Conservation (phyloP, 176 grass and related monocot species). For the Hordeum marinum region DNA sequence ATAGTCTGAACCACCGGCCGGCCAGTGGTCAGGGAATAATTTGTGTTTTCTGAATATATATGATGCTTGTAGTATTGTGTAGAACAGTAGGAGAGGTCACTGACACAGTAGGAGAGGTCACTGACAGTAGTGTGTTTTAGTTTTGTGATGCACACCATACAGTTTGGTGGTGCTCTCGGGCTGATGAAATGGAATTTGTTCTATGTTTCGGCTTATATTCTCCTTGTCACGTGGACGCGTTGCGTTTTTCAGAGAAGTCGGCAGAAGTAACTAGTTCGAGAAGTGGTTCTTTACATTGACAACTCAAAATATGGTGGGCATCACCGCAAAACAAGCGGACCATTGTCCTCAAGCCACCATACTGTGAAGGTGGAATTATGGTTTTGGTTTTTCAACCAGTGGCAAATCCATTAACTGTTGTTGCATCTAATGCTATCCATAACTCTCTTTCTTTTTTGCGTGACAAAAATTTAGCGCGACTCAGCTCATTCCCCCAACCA, state of each 20-base stretch:
- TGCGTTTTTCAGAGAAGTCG: neutral
- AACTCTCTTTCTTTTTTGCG: no score
- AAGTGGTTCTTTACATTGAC: no score
- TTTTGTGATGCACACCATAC: neutral
- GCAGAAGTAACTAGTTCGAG: neutral
- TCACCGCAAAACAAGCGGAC: no score
- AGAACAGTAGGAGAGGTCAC: neutral
- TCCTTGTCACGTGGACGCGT: neutral
- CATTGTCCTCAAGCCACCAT: no score
- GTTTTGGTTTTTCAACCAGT: no score
- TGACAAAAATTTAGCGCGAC: no score
- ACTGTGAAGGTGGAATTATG: no score
- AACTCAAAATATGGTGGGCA: no score
- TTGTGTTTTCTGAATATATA: neutral
- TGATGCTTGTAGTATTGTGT: neutral
- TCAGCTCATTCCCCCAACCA: no score
- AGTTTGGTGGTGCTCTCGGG: neutral
- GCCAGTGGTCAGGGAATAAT: neutral
- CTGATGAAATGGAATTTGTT: constrained; percentile 1
- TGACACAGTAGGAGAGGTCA: neutral
- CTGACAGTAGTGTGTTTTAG: neutral
- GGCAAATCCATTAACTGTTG: no score
- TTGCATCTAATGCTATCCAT: no score
- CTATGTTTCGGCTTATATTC: neutral
- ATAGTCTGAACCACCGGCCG: constrained; percentile 39